Percentiles rank a stretch among this genome's conserved stretches.
Evolutionary conservation across 2,329 filamentous ascomycete genomes (phyloP).

Genomic region (Tolypocladium tundrense): DNA sequence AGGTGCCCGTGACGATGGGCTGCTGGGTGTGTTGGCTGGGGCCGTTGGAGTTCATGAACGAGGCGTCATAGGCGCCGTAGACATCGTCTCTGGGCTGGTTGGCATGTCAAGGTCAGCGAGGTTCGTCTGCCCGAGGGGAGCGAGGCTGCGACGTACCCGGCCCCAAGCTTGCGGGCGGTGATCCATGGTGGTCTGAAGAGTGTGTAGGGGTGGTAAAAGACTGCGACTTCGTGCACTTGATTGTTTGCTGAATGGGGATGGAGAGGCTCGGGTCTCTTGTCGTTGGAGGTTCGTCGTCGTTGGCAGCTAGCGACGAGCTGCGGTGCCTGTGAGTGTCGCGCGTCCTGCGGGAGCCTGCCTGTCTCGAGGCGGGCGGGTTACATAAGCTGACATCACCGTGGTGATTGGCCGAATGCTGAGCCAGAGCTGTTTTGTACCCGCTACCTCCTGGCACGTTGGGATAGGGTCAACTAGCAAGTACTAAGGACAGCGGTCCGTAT

Average conservation of each 20-base stretch:
- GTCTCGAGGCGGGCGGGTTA: constrained; percentile 10
- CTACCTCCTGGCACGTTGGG: neutral
- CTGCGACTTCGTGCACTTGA: neutral
- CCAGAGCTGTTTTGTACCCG: constrained; percentile 3
- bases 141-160: constrained; percentile 42
- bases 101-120: constrained; percentile 7
- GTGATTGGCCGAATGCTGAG: constrained; percentile 18
- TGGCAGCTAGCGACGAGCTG: constrained; percentile 8
- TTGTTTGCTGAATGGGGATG: neutral
- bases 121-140: neutral
- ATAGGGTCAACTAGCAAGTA: neutral
- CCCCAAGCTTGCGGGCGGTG: constrained; percentile 66
- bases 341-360: constrained; percentile 26
- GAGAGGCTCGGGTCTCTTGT: neutral
- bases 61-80: constrained; percentile 85
- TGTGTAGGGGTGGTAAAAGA: neutral
- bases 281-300: neutral
- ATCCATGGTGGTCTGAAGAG: constrained; percentile 41
- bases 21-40: constrained; percentile 83
- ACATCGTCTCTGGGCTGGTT: constrained; percentile 87
- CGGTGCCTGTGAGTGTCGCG: constrained; percentile 16
- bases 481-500: neutral
- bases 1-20: constrained; percentile 92
- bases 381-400: constrained; percentile 13
- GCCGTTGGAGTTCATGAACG: constrained; percentile 62